Base-by-base conservation (phyloP, 345 rosid species). In the Noccaea caerulescens region DNA sequence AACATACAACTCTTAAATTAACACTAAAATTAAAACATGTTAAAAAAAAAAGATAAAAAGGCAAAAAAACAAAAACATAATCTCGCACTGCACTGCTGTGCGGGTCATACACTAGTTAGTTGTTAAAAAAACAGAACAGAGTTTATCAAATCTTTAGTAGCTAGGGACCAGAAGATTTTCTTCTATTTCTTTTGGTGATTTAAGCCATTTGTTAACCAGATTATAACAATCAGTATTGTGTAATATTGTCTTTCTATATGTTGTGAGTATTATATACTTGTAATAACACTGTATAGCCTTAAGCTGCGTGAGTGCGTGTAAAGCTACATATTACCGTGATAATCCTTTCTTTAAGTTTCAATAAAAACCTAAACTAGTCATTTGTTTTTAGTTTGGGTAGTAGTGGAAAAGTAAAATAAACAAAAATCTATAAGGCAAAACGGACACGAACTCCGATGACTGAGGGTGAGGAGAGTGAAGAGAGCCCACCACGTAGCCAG, bases 401-500 rank as follows among this genome's bases (percentile, higher is more conserved):
- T 58, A 42, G 47, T 32, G 53, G 45, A 44, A 56, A 67, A 51
- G 16, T 23, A 42, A 44, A 34, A 41, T 1, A 23, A 51, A 20
- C 23, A 20, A 27, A 25, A 25, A 58, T 0, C 30, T 52, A 1
- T 33, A 67, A 75, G 37, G 64, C 8, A 63, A 58, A 20, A 57
- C 13, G 71, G 56, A 63, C 71, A 56, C 43, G 37, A 58, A 70
- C 10, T 12, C 47, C 71, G 36, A 76, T 27, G 30, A 27, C 30
- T 27, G 30, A 64, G 72, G 58, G 69, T 12, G 43, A 58, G 68
- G 59, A 71, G 77, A 57, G 59, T 14, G 46, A 63, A 66, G 55
- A 30, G 42, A 16, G 56, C 38, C 50, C 69, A 75, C 50, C 69
- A 75, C 79, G 75, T 69, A 69, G 63, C 36, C 23, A 8, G 32